Percentiles rank a stretch among this genome's conserved stretches.
These are phyloP conservation scores for Stentor coeruleus DNA, from an alignment of 73 alveolate species.

Conservation along the genomic window DNA sequence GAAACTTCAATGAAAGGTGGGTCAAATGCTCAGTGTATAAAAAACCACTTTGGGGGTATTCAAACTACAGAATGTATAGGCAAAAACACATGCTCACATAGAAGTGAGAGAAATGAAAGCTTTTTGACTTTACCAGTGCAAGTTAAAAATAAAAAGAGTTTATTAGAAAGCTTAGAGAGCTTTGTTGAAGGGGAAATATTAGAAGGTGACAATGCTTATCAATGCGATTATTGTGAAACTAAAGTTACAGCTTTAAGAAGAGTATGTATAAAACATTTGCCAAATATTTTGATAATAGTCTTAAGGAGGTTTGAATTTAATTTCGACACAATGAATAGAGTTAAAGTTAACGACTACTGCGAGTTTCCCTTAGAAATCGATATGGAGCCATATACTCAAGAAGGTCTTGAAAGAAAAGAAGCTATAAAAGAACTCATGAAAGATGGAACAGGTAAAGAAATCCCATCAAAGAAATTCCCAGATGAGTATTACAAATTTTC, in stretches of 20 bases:
- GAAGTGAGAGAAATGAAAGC: constrained; percentile 80
- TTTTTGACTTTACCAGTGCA: constrained; percentile 2
- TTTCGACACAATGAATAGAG: constrained; percentile 86
- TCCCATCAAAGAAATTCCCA: constrained; percentile 55
- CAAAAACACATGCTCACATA: constrained; percentile 71
- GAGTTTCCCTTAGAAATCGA: constrained; percentile 93
- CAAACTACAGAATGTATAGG: constrained; percentile 82
- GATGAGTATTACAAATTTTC: constrained; percentile 74
- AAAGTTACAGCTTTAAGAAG: constrained; percentile 91
- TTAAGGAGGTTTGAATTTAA: constrained; percentile 94
- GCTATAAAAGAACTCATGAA: constrained; percentile 57
- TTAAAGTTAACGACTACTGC: constrained; percentile 91
- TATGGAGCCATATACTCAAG: constrained; percentile 93
- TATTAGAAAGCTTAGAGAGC: constrained; percentile 82
- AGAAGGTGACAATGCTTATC: constrained; percentile 94
- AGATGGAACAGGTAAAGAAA: constrained; percentile 55
- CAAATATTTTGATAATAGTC: constrained; percentile 85
- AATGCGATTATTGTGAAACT: constrained; percentile 87
- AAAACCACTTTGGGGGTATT: constrained; percentile 83
- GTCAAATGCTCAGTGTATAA: constrained; percentile 54
- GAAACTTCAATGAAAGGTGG: constrained; percentile 61
- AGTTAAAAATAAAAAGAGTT: constrained; percentile 68
- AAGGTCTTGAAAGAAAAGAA: constrained; percentile 84
- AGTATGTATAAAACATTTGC: constrained; percentile 85
- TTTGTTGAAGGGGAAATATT: constrained; percentile 93